Base-by-base conservation (phyloP, 2,329 filamentous ascomycete genomes). In the Sclerotinia subarctica region DNA sequence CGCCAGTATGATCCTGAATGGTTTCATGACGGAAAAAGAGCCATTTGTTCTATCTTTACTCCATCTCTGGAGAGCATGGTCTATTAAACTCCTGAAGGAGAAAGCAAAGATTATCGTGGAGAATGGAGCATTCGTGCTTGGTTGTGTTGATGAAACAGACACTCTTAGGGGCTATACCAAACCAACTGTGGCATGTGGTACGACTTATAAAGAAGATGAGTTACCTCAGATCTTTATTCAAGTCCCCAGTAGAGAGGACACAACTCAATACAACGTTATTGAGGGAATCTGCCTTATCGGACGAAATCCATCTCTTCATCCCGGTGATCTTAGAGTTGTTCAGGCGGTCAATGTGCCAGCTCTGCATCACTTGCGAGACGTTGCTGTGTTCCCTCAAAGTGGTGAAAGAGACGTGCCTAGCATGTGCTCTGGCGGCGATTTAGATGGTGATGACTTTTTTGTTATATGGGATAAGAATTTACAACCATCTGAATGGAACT, bases 391-490 rank as follows among this genome's bases (percentile, higher is more conserved):
- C 60, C 92, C 95, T 0, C 87, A 91, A 47, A 89, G 82, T 0
- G 94, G 94, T 0, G 93, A 97, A 75, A 84, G 90, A 21, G 93
- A 96, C 71, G 81, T 99, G 29, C 88, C 94, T 0, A 93, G 91
- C 74, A 98, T 98, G 94, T 93, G 95, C 71, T 97, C 95, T 5
- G 95, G 95, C 2, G 95, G 95, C 0, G 95, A 99, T 76, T 84
- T 99, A 0, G 95, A 99, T 76, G 95, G 95, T 0, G 95, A 99
- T 74, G 95, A 99, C 76, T 99, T 93, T 77, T 89, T 98, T 67
- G 88, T 98, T 6, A 90, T 97, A 57, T 99, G 95, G 94, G 94
- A 99, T 72, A 77, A 83, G 29, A 84, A 86, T 19, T 81, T 99
- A 8, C 82, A 96, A 35, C 92, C 92, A 0, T 72, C 78, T 1